These are phyloP conservation scores for Dryadomyces quercivorus DNA, from an alignment of 2,329 filamentous ascomycete species.

Conservation along the genomic window DNA sequence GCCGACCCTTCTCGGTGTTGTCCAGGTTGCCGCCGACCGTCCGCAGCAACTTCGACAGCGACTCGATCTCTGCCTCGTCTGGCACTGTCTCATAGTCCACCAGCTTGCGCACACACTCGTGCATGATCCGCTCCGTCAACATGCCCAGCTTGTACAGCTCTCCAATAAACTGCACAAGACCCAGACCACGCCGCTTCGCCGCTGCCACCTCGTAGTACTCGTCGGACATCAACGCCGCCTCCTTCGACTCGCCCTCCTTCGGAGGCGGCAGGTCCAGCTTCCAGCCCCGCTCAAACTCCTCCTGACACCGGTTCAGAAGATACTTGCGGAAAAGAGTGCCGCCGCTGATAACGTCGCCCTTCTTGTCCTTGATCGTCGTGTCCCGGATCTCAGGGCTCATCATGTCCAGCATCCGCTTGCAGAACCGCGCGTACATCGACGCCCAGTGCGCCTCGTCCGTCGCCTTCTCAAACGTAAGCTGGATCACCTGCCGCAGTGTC, in stretches of 20 bases:
- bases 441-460: slow-evolving; percentile 98
- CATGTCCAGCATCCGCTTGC: slow-evolving; percentile 87
- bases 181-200: slow-evolving; percentile 90
- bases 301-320: slow-evolving; percentile 93
- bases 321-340: slow-evolving; percentile 97
- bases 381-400: slow-evolving; percentile 95
- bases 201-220: slow-evolving; percentile 93
- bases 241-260: slow-evolving; percentile 62
- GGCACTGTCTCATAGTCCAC: slow-evolving; percentile 89
- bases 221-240: slow-evolving; percentile 78
- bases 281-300: slow-evolving; percentile 98
- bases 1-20: slow-evolving; percentile 64
- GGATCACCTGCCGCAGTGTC: slow-evolving; percentile 92
- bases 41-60: slow-evolving; percentile 79
- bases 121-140: slow-evolving; percentile 99
- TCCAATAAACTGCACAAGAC: slow-evolving; percentile 97
- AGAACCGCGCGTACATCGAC: slow-evolving; percentile 98
- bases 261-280: slow-evolving; percentile 74
- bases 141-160: slow-evolving; percentile 98
- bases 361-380: slow-evolving; percentile 86
- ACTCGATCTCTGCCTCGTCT: slow-evolving; percentile 94
- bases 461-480: slow-evolving; percentile 97
- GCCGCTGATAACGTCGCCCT: slow-evolving; percentile 75
- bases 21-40: slow-evolving; percentile 88
- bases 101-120: slow-evolving; percentile 94